These are phyloP conservation scores for Collybia sordida DNA, from an alignment of 768 basidiomycete species.

Conservation along the genomic window DNA sequence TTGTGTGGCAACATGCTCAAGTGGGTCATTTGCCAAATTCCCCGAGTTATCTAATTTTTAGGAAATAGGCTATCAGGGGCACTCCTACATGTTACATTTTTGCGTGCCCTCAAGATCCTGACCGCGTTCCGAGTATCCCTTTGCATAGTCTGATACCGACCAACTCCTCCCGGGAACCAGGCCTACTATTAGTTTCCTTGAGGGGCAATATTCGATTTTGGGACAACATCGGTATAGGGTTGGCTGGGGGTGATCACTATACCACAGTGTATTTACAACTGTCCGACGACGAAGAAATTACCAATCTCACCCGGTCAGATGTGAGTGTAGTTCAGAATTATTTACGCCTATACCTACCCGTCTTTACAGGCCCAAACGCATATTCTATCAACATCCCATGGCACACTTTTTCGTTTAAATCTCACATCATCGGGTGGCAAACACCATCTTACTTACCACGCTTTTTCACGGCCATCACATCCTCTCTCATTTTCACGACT, in stretches of 20 bases:
- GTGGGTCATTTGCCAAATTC: slow-evolving; percentile 28
- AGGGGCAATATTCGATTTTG: slow-evolving; percentile 80
- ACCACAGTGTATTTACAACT: slow-evolving; percentile 50
- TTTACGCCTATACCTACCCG: slow-evolving; percentile 2
- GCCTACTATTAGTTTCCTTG: slow-evolving; percentile 74
- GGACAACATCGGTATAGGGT: slow-evolving; percentile 83
- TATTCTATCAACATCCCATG: slow-evolving; percentile 66
- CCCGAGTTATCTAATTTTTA: slow-evolving; percentile 1
- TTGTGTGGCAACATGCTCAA: slow-evolving; percentile 82
- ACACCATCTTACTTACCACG: slow-evolving; percentile 54
- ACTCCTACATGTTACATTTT: slow-evolving; percentile 85
- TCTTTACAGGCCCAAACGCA: slow-evolving; percentile 58
- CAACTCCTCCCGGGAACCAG: slow-evolving; percentile 74
- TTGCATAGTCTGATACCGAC: slow-evolving; percentile 70
- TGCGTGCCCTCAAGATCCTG: slow-evolving; percentile 55
- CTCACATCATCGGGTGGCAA: slow-evolving; percentile 71
- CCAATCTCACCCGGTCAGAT: slow-evolving; percentile 64
- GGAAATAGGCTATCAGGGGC: slow-evolving; percentile 55
- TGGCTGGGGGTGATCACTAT: slow-evolving; percentile 76
- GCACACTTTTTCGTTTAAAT: slow-evolving; percentile 61
- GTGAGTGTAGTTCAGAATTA: slow-evolving; percentile 36
- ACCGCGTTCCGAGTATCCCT: slow-evolving; percentile 36
- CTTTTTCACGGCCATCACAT: slow-evolving; percentile 59
- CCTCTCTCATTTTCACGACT: slow-evolving; percentile 41
- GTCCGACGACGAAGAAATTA: slow-evolving; percentile 56